Conservation (phyloP, 768 basidiomycete species). For the Rhizopogon vulgaris region DNA sequence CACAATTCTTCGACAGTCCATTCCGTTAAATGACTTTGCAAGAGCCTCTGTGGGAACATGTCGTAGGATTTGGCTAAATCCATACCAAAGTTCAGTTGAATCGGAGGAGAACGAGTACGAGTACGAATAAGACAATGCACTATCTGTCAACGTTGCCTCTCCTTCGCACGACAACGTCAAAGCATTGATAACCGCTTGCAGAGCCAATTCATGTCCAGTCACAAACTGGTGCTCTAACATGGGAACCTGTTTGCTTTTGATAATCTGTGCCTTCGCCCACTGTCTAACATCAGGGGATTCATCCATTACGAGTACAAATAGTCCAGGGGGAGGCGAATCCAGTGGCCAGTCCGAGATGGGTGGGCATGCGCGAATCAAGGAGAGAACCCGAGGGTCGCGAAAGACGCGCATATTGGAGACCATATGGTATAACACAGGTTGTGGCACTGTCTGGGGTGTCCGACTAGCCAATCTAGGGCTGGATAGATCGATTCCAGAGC, state of each 20-base stretch:
- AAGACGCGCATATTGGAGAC: constrained; percentile 57
- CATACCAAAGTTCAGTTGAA: constrained; percentile 47
- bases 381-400: constrained; percentile 41
- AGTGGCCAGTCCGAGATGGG: constrained; percentile 44
- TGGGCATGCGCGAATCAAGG: constrained; percentile 20
- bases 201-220: constrained; percentile 38
- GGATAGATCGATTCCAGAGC: constrained; percentile 19
- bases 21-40: constrained; percentile 27
- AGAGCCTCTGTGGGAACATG: constrained; percentile 44
- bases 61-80: constrained; percentile 39
- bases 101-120: constrained; percentile 33
- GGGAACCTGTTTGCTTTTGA: constrained; percentile 33
- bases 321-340: constrained; percentile 51
- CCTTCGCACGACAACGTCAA: constrained; percentile 20
- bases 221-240: constrained; percentile 44
- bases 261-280: constrained; percentile 52
- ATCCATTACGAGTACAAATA: constrained; percentile 54
- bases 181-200: constrained; percentile 34
- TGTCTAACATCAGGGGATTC: constrained; percentile 42
- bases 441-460: constrained; percentile 23
- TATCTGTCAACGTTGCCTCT: constrained; percentile 2
- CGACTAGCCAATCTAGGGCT: constrained; percentile 1
- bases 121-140: constrained; percentile 1
- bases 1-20: constrained; percentile 49
- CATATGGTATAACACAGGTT: constrained; percentile 55